Base-by-base conservation (phyloP, 345 rosid species). In the Ailanthus altissimus region DNA sequence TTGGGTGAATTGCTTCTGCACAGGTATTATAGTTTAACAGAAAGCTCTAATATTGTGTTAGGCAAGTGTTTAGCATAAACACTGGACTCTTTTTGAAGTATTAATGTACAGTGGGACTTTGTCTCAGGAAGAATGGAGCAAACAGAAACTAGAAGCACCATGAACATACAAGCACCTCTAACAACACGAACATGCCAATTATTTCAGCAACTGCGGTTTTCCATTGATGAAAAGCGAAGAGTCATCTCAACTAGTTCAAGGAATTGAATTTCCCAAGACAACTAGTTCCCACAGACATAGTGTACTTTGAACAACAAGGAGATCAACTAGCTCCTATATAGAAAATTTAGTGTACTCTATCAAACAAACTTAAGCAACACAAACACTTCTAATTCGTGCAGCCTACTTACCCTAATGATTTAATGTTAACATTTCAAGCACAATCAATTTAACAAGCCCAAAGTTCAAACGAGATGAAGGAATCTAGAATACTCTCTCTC, bases 381-480 rank as follows among this genome's bases (percentile, higher is more conserved):
- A 21, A 49, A 23, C n/a, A 25, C 14, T 67, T 45, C 46, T 67
- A 18, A 23, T 25, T 67, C 40, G 25, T 13, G 57, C 36, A 46
- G 40, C 40, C 40, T 47, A 46, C 23, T 23, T 21, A 32, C 46
- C 6, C 15, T 18, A 25, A 63, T 3, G 38, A 4, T 1, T 58
- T 8, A 8, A 54, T n/a, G 5, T 58, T 16, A 18, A 58, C 3
- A 58, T 28, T 25, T 58, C 4, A 1, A 23, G 62, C 28, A 58
- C 0, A 58, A n/a, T 43, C 16, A 66, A 51, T 45, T 43, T 43
- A 10, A 21, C 16, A 43, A 43, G 32, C 32, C 70, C 21, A 43
- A 66, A 43, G 47, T 32, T 69, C 45, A 50, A 46, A 67, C 12
- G 10, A 67, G n/a, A 46, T 13, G 25, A 67, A 69, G 70, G 51